These are phyloP conservation scores for Pleurotus tuber-regium DNA, from an alignment of 768 basidiomycete species.

Conservation along the genomic window DNA sequence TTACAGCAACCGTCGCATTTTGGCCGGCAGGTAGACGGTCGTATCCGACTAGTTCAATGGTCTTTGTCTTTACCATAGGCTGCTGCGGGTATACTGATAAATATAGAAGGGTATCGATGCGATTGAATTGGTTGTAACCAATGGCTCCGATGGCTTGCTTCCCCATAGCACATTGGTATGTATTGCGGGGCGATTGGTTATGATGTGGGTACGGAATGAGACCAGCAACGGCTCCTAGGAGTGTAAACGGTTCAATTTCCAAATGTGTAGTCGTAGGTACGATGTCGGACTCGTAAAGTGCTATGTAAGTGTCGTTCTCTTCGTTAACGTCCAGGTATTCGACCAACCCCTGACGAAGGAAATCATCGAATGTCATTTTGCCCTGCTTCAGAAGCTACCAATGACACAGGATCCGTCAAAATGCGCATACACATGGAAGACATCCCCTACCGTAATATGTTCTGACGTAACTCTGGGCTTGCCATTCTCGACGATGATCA, in stretches of 20 bases:
- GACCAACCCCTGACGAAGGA: conserved; percentile 86
- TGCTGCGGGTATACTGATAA: conserved; percentile 97
- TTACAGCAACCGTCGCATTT: conserved; percentile 97
- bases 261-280: conserved; percentile 85
- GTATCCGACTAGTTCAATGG: conserved; percentile 95
- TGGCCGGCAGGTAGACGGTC: conserved; percentile 97
- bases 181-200: conserved; percentile 98
- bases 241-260: conserved; percentile 97
- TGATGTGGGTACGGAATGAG: conserved; percentile 99
- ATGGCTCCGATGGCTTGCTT: conserved; percentile 99
- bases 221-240: conserved; percentile 96
- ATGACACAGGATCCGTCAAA: conserved; percentile 7
- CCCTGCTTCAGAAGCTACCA: conserved; percentile 77
- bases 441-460: conserved; percentile 81
- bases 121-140: conserved; percentile 94
- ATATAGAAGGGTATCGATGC: conserved; percentile 98
- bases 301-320: conserved; percentile 96
- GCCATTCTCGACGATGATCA: conserved; percentile 92
- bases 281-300: conserved; percentile 89
- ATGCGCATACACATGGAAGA: conserved; percentile 23
- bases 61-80: conserved; percentile 99
- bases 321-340: conserved; percentile 99
- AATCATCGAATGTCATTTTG: conserved; percentile 86
- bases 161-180: conserved; percentile 99
- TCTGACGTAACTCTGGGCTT: conserved; percentile 72